Evolutionary conservation across 306 rosid genomes (phyloP).

Genomic region (Sindora glabra): DNA sequence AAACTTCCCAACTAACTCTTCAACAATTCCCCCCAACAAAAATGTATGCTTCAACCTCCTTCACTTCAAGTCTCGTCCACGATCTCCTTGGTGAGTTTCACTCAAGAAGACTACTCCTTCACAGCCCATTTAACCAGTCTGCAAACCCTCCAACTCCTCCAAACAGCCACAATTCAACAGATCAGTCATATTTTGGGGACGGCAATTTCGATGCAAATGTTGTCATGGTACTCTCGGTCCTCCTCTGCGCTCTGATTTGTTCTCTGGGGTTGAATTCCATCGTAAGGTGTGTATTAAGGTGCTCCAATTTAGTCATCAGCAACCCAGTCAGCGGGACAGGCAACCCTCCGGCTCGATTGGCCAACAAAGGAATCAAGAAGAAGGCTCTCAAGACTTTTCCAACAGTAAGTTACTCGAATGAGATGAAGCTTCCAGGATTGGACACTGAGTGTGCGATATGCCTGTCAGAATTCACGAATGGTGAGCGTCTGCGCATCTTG

Average conservation of each 20-base stretch:
- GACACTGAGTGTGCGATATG: conserved; percentile 78
- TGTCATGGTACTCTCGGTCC: conserved; percentile 90
- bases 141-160: conserved; percentile 28
- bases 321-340: conserved; percentile 11
- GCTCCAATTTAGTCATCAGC: conserved; percentile 45
- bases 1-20: conserved; percentile 7
- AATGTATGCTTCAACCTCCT: conserved; percentile 46
- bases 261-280: conserved; percentile 81
- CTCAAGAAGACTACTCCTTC: conserved; percentile 64
- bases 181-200: conserved; percentile 29
- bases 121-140: conserved; percentile 27
- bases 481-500: conserved; percentile 60
- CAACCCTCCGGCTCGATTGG: conserved; percentile 3
- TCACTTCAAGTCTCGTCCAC: conserved; percentile 21
- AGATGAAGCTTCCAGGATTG: conserved; percentile 40
- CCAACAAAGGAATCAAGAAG: conserved; percentile 58
- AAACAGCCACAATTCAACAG: conserved; percentile 5
- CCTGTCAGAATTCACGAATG: conserved; percentile 50
- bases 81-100: conserved; percentile 26
- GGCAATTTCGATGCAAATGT: conserved; percentile 75
- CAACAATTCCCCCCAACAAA: background rate
- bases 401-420: conserved; percentile 40
- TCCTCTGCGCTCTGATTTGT: conserved; percentile 76
- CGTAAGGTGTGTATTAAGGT: conserved; percentile 62
- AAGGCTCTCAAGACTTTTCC: conserved; percentile 76